Evolutionary conservation across 2,329 filamentous ascomycete genomes (phyloP).

Genomic region (Monilinia vaccinii-corymbosi): DNA sequence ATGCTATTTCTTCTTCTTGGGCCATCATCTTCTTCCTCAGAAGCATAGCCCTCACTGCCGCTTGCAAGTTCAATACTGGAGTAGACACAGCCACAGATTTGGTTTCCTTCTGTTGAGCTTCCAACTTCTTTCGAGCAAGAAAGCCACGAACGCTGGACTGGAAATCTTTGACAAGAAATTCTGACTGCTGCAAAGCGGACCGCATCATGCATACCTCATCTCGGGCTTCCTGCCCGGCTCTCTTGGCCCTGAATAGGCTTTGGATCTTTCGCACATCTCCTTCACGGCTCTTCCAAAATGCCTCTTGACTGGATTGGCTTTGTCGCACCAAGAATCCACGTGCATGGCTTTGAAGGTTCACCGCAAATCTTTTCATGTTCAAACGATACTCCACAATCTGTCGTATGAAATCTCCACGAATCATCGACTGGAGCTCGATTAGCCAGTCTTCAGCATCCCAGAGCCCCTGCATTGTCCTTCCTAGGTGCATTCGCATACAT

Average conservation of each 20-base stretch:
- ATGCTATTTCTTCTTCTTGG: background rate
- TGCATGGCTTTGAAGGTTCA: slow-evolving; percentile 67
- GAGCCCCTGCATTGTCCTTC: slow-evolving; percentile 74
- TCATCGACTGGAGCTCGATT: slow-evolving; percentile 73
- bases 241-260: slow-evolving; percentile 65
- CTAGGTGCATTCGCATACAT: slow-evolving; percentile 65
- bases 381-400: slow-evolving; percentile 76
- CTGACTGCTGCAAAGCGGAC: slow-evolving; percentile 52
- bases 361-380: slow-evolving; percentile 73
- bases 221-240: slow-evolving; percentile 36
- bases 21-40: background rate
- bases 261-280: slow-evolving; percentile 70
- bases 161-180: slow-evolving; percentile 55
- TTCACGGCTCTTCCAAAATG: slow-evolving; percentile 62
- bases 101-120: slow-evolving; percentile 47
- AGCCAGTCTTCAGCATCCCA: slow-evolving; percentile 79
- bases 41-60: background rate
- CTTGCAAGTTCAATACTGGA: slow-evolving; percentile 42
- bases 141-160: slow-evolving; percentile 60
- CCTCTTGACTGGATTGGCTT: slow-evolving; percentile 51
- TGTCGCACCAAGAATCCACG: slow-evolving; percentile 68
- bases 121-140: slow-evolving; percentile 49
- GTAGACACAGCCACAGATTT: slow-evolving; percentile 39
- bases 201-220: slow-evolving; percentile 46
- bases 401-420: slow-evolving; percentile 79